Evolutionary conservation across 2,329 filamentous ascomycete genomes (phyloP), one percentile per base, ranked within the genome.

Genomic region (Bipolaris victoriae): DNA sequence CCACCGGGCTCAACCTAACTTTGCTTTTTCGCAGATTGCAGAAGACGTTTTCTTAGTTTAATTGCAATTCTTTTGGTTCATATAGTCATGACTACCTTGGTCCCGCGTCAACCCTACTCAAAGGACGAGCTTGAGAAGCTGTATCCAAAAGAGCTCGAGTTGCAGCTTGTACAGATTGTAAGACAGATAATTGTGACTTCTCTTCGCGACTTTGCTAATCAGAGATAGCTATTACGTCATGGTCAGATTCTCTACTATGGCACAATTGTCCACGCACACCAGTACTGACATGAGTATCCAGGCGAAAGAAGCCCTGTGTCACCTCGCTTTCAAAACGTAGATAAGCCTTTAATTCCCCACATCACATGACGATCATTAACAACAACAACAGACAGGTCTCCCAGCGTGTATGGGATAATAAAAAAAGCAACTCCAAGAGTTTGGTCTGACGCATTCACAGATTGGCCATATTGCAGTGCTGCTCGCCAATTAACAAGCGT

Each of bases 381-480:
- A 24, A 18, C 33, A 15, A 18, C 0, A 7, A 3, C 20, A 76
- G 73, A 70, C 73, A 24, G 74, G 74, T 13, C 59, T 76, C 1
- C 64, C 60, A 52, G 66, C 72, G 41, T 75, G 75, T 77, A 66
- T 53, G 72, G 40, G 7, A 18, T 40, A 26, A 11, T 22, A n/a
- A 9, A 5, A 5, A 9, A 2, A 35, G 39, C 5, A 16, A 4
- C 16, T n/a, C 1, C 18, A 35, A 16, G 3, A 22, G 3, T 6
- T 29, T 16, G 33, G 7, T n/a, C 61, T 67, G 2, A 66, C 41
- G 7, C 2, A 52, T 35, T 41, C 51, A 43, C 63, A 82, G 83
- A 87, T 77, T 99, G 95, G 95, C 92, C 95, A 1, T 98, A 97
- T 78, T 99, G 95, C 79, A 85, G 86, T 63, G 86, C 88, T 53